A percentile compares a stretch with the other conserved stretches of the same genome.
Evolutionary conservation across 1,284 basidiomycete species (phyloP).

Genomic region (Cryptococcus sp.): DNA sequence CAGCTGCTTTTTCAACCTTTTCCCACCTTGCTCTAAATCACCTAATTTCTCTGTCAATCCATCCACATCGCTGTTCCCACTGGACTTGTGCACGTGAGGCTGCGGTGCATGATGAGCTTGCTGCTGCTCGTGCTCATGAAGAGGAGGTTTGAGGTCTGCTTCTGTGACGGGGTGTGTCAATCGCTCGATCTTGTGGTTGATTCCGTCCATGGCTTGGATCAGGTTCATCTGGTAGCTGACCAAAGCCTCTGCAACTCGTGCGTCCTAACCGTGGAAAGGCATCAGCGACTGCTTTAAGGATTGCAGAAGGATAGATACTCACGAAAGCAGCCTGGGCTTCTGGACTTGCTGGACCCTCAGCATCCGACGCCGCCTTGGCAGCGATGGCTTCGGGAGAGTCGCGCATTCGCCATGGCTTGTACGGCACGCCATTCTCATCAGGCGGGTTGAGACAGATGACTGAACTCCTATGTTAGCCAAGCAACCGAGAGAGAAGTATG

Average conservation of each 20-base stretch:
- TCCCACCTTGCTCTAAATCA: constrained; percentile 25
- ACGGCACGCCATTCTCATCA: constrained; percentile 39
- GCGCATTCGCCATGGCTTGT: constrained; percentile 49
- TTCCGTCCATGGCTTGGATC: constrained; percentile 37
- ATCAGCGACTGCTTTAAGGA: background rate
- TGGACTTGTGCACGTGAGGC: constrained; percentile 4
- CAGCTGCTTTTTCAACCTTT: constrained; percentile 22
- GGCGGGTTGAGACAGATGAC: constrained; percentile 54
- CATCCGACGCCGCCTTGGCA: constrained; percentile 27
- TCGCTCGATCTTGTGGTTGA: constrained; percentile 32
- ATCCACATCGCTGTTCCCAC: constrained; percentile 27
- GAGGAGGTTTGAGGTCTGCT: constrained; percentile 10
- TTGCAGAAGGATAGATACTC: constrained; percentile 7
- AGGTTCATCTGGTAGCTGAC: constrained; percentile 52
- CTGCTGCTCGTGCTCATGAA: constrained; percentile 15
- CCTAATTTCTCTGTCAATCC: constrained; percentile 23
- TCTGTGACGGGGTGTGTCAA: constrained; percentile 15
- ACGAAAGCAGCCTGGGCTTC: constrained; percentile 23
- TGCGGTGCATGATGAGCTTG: background rate
- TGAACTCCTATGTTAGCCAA: constrained; percentile 10
- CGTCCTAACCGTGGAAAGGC: constrained; percentile 31
- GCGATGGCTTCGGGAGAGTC: constrained; percentile 49
- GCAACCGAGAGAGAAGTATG: background rate
- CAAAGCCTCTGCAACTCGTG: constrained; percentile 47
- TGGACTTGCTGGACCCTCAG: constrained; percentile 15